phyloP scores from a whole-genome alignment of 495 filamentous ascomycete genomes.

The Parathielavia appendiculata region DNA sequence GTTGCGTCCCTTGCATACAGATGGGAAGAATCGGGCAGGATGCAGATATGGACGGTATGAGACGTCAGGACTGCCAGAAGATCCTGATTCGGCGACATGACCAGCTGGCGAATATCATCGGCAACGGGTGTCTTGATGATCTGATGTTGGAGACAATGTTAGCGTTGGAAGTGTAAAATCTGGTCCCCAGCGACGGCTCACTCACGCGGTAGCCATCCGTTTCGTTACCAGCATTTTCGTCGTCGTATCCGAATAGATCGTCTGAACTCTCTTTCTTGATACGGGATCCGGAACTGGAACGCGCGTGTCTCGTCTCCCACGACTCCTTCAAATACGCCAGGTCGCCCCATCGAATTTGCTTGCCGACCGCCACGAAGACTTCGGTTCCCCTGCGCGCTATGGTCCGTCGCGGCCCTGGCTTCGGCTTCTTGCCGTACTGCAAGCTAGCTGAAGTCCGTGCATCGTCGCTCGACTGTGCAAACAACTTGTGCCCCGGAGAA shows the following conservation, averaged over 20 bases:
- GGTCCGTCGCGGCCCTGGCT: constrained; percentile 57
- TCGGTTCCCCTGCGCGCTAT: constrained; percentile 73
- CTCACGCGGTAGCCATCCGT: constrained; percentile 47
- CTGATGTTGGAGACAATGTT: constrained; percentile 33
- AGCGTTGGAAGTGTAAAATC: not conserved
- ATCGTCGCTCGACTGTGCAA: constrained; percentile 42
- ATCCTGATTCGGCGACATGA: constrained; percentile 72
- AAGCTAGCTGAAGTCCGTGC: constrained; percentile 21
- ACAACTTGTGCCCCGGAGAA: constrained; percentile 67
- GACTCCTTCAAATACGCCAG: constrained; percentile 67
- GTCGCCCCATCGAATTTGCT: constrained; percentile 82
- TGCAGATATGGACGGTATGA: constrained; percentile 75
- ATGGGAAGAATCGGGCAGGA: constrained; percentile 70
- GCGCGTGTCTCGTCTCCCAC: constrained; percentile 45
- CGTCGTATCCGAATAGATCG: constrained; percentile 31
- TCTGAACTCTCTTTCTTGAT: constrained; percentile 34
- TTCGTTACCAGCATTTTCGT: constrained; percentile 21
- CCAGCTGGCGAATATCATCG: constrained; percentile 71
- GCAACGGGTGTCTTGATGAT: constrained; percentile 65
- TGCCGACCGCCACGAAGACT: constrained; percentile 77
- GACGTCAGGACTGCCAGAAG: constrained; percentile 77
- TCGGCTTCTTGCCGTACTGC: constrained; percentile 34
- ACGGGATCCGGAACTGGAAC: constrained; percentile 13
- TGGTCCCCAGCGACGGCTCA: constrained; percentile 4
- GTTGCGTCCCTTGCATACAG: constrained; percentile 57